These are phyloP conservation scores for Pichia sp. DNA, from an alignment of 1,139 yeast species.

Conservation along the genomic window DNA sequence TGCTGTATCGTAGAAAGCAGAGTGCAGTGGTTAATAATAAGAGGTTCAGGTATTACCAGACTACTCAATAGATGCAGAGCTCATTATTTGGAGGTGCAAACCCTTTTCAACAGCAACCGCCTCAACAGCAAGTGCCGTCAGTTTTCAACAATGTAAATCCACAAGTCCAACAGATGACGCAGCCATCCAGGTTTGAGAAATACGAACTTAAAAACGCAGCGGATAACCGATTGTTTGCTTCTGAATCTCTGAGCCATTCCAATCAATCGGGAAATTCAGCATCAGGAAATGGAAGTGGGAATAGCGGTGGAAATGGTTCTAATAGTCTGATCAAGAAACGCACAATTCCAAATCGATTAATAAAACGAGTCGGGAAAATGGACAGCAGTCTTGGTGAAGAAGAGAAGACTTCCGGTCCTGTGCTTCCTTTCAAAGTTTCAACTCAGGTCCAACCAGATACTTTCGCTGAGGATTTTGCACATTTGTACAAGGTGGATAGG, in stretches of 20 bases:
- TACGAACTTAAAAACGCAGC: constrained; percentile 17
- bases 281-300: constrained; percentile 26
- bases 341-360: constrained; percentile 47
- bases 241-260: neutral
- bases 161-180: constrained; percentile 6
- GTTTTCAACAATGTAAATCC: neutral
- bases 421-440: constrained; percentile 25
- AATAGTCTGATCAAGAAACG: constrained; percentile 38
- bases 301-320: neutral
- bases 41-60: too few species aligned
- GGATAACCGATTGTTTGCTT: constrained; percentile 2
- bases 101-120: constrained; percentile 6
- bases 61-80: too few species aligned
- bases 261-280: constrained; percentile 26
- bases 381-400: constrained; percentile 15
- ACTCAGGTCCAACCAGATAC: constrained; percentile 26
- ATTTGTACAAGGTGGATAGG: constrained; percentile 35
- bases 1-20: too few species aligned
- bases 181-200: constrained; percentile 22
- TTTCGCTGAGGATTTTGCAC: constrained; percentile 25
- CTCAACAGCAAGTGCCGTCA: constrained; percentile 8
- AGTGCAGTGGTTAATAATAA: too few species aligned
- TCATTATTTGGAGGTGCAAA: too few species aligned
- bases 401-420: constrained; percentile 21
- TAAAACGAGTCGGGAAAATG: constrained; percentile 38